Evolutionary conservation across 495 filamentous ascomycete genomes (phyloP), one percentile per base, ranked within the genome.

Genomic region (Penicillium coffeae): DNA sequence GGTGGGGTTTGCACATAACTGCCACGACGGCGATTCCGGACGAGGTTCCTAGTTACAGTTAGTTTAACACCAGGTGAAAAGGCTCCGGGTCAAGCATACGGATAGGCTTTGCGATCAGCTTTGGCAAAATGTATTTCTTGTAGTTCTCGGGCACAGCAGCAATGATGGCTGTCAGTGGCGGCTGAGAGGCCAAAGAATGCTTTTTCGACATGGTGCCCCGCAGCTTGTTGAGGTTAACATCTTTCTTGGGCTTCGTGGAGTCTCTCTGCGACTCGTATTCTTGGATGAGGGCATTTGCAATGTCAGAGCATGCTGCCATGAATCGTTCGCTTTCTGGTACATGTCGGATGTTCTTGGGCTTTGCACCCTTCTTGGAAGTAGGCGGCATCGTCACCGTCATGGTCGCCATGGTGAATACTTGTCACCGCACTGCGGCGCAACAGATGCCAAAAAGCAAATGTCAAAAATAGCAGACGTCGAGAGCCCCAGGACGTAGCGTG

Each of bases 1-100:
- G 81, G 64, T 98, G 93, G 22, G 93, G 93, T 69, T 97, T 98
- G 77, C 93, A 97, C 93, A 98, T 97, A 45, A 98, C 94, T 14
- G 94, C 93, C 33, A 98, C 93, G 8, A 98, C 94, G n/a, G 93
- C 94, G 56, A 98, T 97, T 30, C 93, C 93, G 34, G 92, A 96
- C 4, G 92, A 93, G 10, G 89, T 95, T 62, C 86, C 83, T 47
- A 37, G 12, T 12, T 4, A 35, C 22, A n/a, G 32, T 66, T 52
- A 70, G 56, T 18, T 50, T 8, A 21, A 12, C 16, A 3, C 16
- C 16, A 30, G 42, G 14, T 2, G n/a, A n/a, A n/a, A n/a, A n/a
- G n/a, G n/a, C n/a, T n/a, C n/a, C n/a, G n/a, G n/a, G n/a, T n/a
- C n/a, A n/a, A 15, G 38, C 80, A 56, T 83, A 86, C 93, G 77